Conservation (phyloP, 2,329 filamentous ascomycete genomes). For the Ophiostoma triangulosporum region DNA sequence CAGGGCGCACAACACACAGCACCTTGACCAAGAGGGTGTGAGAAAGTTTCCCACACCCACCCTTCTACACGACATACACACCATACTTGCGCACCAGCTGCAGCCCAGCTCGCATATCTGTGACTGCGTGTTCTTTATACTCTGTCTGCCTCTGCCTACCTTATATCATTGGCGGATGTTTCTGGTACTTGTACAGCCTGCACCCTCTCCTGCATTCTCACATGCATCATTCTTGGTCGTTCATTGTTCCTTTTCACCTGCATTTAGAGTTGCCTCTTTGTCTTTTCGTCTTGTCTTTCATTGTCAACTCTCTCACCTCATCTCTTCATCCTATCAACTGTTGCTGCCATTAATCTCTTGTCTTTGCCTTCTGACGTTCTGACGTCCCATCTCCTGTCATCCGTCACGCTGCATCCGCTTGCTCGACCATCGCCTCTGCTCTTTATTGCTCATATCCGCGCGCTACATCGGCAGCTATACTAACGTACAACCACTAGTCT, state of each 20-base stretch:
- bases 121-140: too few species aligned
- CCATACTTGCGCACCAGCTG: slow-evolving; percentile 2
- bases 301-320: not conserved
- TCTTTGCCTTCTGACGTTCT: not conserved
- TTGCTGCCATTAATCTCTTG: not conserved
- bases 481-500: not conserved
- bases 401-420: not conserved
- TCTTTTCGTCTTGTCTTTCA: not conserved
- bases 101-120: not conserved
- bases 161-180: not conserved
- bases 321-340: not conserved
- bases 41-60: not conserved
- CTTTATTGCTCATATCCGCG: not conserved
- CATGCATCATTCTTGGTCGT: not conserved
- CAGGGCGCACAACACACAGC: not conserved
- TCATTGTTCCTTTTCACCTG: not conserved
- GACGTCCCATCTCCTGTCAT: not conserved
- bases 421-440: not conserved
- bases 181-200: not conserved
- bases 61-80: not conserved
- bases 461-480: not conserved
- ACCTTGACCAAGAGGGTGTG: not conserved
- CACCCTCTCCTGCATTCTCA: not conserved
- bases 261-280: not conserved
- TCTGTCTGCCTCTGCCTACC: not conserved